A percentile compares a stretch with the other conserved stretches of the same genome.
phyloP scores from a whole-genome alignment of 768 basidiomycete genomes.

The Lactarius evosmus region DNA sequence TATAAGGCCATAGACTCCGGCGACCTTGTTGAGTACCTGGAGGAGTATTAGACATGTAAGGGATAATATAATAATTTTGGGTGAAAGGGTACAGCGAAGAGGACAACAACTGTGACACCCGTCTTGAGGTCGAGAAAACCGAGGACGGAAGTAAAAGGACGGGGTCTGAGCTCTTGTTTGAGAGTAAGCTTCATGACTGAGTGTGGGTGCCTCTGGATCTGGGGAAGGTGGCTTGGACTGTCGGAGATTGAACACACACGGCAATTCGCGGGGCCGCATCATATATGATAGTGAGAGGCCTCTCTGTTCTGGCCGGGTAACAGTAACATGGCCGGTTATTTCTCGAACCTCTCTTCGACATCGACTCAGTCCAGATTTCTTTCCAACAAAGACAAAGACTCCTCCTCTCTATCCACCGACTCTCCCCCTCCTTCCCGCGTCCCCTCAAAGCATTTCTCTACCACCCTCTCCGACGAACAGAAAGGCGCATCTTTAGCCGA shows the following conservation, averaged over 20 bases:
- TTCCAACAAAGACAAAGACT: constrained; percentile 40
- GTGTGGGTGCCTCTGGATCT: no score
- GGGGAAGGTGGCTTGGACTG: no score
- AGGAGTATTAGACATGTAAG: constrained; percentile 21
- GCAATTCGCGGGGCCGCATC: background rate
- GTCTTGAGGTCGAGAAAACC: constrained; percentile 92
- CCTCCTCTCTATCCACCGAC: constrained; percentile 13
- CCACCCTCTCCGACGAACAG: constrained; percentile 48
- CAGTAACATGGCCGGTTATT: constrained; percentile 63
- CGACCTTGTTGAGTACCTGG: constrained; percentile 93
- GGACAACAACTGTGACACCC: constrained; percentile 80
- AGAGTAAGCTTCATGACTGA: constrained; percentile 83
- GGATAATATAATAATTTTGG: no score
- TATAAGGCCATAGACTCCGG: constrained; percentile 94
- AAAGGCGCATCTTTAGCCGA: constrained; percentile 43
- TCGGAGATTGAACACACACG: background rate
- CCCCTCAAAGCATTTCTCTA: constrained; percentile 76
- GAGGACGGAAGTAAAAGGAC: constrained; percentile 79
- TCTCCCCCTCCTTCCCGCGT: constrained; percentile 42
- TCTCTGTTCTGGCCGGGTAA: background rate
- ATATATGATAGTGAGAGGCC: background rate
- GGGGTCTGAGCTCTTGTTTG: constrained; percentile 78
- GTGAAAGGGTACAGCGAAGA: constrained; percentile 70
- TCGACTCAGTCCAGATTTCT: constrained; percentile 62
- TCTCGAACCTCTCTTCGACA: constrained; percentile 76